Percentiles rank a stretch among this genome's conserved stretches.
Evolutionary conservation across 495 filamentous ascomycete species (phyloP).

Genomic region (Lasiosphaeris hirsuta): DNA sequence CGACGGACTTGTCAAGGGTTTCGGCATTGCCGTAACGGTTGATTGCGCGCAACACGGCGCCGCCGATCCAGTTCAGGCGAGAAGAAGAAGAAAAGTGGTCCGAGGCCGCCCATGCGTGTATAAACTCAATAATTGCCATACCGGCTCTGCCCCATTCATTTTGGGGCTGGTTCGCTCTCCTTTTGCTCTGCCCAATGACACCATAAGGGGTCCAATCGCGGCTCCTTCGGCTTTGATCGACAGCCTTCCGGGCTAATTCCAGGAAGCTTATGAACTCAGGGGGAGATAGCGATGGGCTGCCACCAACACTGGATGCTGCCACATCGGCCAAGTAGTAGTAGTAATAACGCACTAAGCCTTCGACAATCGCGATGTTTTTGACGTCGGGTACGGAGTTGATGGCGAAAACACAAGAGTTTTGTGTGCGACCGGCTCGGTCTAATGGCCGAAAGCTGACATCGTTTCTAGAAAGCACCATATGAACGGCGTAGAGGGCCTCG

Average conservation of each 20-base stretch:
- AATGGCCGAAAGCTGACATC: conserved; percentile 50
- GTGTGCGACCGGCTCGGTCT: conserved; percentile 26
- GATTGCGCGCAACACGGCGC: conserved; percentile 68
- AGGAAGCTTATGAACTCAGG: conserved; percentile 31
- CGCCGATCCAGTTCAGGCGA: conserved; percentile 57
- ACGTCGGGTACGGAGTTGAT: conserved; percentile 32
- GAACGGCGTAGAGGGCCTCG: conserved; percentile 63
- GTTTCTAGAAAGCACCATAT: conserved; percentile 56
- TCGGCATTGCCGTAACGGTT: conserved; percentile 62
- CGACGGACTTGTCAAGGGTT: conserved; percentile 51
- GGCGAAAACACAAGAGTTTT: conserved; percentile 38
- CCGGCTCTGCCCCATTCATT: conserved; percentile 48
- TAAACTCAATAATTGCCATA: conserved; percentile 60
- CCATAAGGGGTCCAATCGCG: conserved; percentile 59
- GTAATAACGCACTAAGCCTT: conserved; percentile 32
- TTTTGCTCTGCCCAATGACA: conserved; percentile 44
- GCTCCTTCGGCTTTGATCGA: conserved; percentile 61
- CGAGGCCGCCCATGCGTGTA: conserved; percentile 65
- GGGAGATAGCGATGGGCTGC: conserved; percentile 50
- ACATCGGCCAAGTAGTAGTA: conserved; percentile 14
- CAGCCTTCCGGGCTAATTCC: conserved; percentile 51
- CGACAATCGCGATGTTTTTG: conserved; percentile 25
- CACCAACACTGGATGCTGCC: not conserved
- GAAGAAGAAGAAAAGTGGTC: conserved; percentile 46
- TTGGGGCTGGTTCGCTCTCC: conserved; percentile 17